Base-by-base conservation (phyloP, 2,329 filamentous ascomycete species). In the Fusarium acutatum region DNA sequence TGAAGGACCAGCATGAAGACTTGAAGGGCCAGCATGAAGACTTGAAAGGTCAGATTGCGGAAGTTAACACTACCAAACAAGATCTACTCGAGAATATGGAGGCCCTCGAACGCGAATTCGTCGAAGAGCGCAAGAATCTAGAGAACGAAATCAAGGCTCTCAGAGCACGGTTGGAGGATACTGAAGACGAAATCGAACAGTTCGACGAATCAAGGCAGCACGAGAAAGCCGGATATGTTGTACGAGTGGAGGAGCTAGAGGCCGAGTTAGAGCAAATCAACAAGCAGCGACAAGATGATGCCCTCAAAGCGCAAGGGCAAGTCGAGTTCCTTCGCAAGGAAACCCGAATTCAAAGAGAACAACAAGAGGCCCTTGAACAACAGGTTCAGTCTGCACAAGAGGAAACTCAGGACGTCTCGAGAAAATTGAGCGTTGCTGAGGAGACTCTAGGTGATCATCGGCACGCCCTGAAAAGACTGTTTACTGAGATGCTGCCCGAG, bases 51-150 rank as follows among this genome's bases (percentile, higher is more conserved):
- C 92, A 91, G 77, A 89, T 97, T 69, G 91, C 96, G 72, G 96
- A 98, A 81, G 94, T 90, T 11, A 94, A 96, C 76, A 95, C 94
- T 6, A 98, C 93, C 2, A 99, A 99, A 82, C 93, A 93, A 76
- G 96, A 98, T 81, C 89, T 99, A 15, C 91, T 99, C 83, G 92
- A 94, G 73, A 99, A 99, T 79, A 94, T 99, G 84, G 95, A 98
- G 79, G 92, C 95, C 18, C 89, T 97, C 73, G 94, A 98, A 82
- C 91, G 90, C 32, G 96, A 98, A 78, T 98, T 97, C 75, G 87
- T 93, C 40, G 91, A 92, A 56, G 96, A 98, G 81, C 90, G 96
- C 43, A 94, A 93, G 78, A 93, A 91, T 15, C 86, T 98, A 2
- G 94, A 97, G 75, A 87, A 90, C 22, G 95, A 98, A 80, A 91